Conservation (phyloP, 2,329 filamentous ascomycete species). For the Monilinia fructicola region DNA sequence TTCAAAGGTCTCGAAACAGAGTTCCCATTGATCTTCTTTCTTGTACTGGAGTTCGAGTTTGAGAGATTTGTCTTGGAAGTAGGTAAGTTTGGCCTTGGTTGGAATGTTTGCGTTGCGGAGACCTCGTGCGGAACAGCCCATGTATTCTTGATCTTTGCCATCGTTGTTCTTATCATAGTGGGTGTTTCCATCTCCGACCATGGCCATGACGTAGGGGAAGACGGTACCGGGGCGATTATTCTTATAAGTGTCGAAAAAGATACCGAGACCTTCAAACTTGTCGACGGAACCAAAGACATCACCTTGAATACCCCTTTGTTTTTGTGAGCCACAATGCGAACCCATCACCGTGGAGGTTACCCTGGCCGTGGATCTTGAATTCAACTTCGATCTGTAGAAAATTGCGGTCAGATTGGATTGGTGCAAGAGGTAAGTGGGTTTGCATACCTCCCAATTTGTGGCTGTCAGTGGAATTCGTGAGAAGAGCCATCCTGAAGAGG, state of each 20-base stretch:
- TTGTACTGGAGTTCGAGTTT: slow-evolving; percentile 95
- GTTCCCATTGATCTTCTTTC: slow-evolving; percentile 79
- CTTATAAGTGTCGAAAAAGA: slow-evolving; percentile 98
- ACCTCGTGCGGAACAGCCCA: slow-evolving; percentile 91
- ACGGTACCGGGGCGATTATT: slow-evolving; percentile 95
- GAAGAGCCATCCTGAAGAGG: slow-evolving; percentile 90
- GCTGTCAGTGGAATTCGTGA: slow-evolving; percentile 92
- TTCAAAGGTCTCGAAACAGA: slow-evolving; percentile 77
- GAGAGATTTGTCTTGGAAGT: slow-evolving; percentile 93
- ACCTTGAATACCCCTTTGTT: slow-evolving; percentile 77
- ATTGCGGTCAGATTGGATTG: slow-evolving; percentile 15
- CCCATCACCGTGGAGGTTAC: slow-evolving; percentile 90
- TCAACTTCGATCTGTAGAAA: slow-evolving; percentile 73
- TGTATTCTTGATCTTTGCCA: slow-evolving; percentile 88
- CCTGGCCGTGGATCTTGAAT: slow-evolving; percentile 87
- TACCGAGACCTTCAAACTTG: slow-evolving; percentile 86
- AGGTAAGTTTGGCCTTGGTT: slow-evolving; percentile 85
- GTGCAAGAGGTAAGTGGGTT: not conserved
- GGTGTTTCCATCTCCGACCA: slow-evolving; percentile 90
- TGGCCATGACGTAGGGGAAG: slow-evolving; percentile 98
- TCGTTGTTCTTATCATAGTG: slow-evolving; percentile 91
- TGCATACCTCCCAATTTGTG: slow-evolving; percentile 85
- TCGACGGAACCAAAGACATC: slow-evolving; percentile 86
- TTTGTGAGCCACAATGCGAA: slow-evolving; percentile 99
- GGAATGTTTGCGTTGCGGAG: slow-evolving; percentile 77